Percentiles rank a stretch among this genome's conserved stretches.
Evolutionary conservation across 2,329 filamentous ascomycete genomes (phyloP).

Genomic region (Cercospora nicotianae): DNA sequence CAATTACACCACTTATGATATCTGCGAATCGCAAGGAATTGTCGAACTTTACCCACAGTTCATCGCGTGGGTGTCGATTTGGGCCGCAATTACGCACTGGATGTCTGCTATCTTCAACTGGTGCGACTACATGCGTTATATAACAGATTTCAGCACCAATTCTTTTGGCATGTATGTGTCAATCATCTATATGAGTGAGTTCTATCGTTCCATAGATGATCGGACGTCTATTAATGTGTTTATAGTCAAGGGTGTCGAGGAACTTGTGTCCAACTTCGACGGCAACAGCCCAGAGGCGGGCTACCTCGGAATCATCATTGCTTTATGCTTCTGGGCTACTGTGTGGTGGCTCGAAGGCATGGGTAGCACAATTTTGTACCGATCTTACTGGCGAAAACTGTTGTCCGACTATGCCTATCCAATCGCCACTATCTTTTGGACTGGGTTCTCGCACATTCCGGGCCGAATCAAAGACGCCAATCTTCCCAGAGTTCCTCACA

Average conservation of each 20-base stretch:
- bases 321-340: conserved; percentile 54
- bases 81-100: conserved; percentile 60
- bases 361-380: conserved; percentile 48
- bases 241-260: conserved; percentile 57
- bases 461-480: conserved; percentile 47
- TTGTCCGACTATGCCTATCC: conserved; percentile 56
- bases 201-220: not conserved
- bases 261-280: conserved; percentile 54
- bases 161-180: conserved; percentile 58
- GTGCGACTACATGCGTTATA: conserved; percentile 60
- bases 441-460: conserved; percentile 55
- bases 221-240: conserved; percentile 14
- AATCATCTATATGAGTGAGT: conserved; percentile 54
- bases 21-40: conserved; percentile 52
- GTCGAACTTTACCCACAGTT: conserved; percentile 53
- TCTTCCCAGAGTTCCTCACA: conserved; percentile 46
- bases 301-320: conserved; percentile 53
- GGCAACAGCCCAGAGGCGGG: conserved; percentile 45
- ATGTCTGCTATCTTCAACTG: conserved; percentile 54
- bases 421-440: conserved; percentile 56
- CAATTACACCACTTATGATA: conserved; percentile 62
- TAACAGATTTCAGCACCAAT: conserved; percentile 58
- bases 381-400: conserved; percentile 47
- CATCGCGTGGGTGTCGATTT: conserved; percentile 59
- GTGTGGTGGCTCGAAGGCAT: conserved; percentile 54